phyloP scores from a whole-genome alignment of 257 asterid genomes.

The Scutellaria barbata region DNA sequence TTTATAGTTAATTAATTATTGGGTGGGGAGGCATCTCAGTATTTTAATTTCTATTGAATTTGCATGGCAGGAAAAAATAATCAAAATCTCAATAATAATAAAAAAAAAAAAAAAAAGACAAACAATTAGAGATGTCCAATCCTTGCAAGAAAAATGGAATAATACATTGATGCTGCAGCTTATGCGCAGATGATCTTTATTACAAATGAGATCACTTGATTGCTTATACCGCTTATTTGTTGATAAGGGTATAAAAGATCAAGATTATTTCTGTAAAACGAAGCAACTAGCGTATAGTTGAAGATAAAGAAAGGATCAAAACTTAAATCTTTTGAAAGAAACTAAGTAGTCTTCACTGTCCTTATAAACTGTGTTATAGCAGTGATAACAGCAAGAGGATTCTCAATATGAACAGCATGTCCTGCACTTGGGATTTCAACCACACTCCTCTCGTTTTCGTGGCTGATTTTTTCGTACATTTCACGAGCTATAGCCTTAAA shows the following conservation, averaged over 20 bases:
- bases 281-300: not conserved
- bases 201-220: not conserved
- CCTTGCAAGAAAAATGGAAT: not conserved
- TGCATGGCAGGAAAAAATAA: too few species aligned
- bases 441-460: conserved; percentile 26
- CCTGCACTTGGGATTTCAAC: conserved; percentile 74
- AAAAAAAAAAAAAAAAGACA: not conserved
- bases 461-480: conserved; percentile 50
- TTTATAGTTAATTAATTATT: too few species aligned
- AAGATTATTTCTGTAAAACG: conserved; percentile 16
- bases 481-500: conserved; percentile 69
- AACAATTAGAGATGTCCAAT: too few species aligned
- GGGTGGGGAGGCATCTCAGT: too few species aligned
- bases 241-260: not conserved
- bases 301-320: conserved; percentile 11
- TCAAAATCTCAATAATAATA: too few species aligned
- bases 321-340: not conserved
- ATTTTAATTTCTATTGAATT: too few species aligned
- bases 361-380: conserved; percentile 64
- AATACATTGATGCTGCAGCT: not conserved
- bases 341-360: conserved; percentile 33
- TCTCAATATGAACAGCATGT: conserved; percentile 94
- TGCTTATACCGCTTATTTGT: too few species aligned
- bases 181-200: not conserved
- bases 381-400: conserved; percentile 75